phyloP scores from a whole-genome alignment of 179 eudicot genomes.

The Drosera spatulata region DNA sequence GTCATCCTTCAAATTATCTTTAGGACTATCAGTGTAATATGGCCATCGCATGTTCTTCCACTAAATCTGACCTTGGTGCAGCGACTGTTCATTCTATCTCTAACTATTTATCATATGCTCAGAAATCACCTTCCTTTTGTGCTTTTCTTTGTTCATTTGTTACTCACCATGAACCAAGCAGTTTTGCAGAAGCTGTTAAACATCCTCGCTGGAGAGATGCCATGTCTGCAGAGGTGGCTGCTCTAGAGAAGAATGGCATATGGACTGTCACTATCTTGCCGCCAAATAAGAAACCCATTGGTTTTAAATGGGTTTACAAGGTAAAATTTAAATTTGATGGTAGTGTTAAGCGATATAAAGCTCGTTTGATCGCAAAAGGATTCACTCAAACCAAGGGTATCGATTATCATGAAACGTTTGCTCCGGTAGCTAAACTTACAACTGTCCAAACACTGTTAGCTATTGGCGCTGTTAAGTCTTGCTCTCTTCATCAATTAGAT shows the following conservation, averaged over 20 bases:
- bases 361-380: background rate
- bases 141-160: too few species aligned
- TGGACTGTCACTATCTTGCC: background rate
- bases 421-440: background rate
- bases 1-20: too few species aligned
- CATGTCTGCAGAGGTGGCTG: background rate
- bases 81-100: too few species aligned
- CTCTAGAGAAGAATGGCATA: background rate
- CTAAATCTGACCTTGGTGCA: too few species aligned
- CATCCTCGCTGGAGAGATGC: background rate
- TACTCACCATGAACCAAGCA: background rate
- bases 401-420: background rate
- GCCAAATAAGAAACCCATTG: background rate
- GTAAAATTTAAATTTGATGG: background rate
- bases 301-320: background rate
- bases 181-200: background rate
- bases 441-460: background rate
- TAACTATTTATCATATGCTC: too few species aligned
- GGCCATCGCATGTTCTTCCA: too few species aligned
- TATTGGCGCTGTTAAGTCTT: too few species aligned
- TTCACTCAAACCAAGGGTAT: background rate
- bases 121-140: too few species aligned
- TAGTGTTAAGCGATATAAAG: background rate
- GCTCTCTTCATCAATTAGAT: too few species aligned
- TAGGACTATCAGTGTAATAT: too few species aligned